Evolutionary conservation across 2,329 filamentous ascomycete species (phyloP).

Genomic region (Knufia fluminis): DNA sequence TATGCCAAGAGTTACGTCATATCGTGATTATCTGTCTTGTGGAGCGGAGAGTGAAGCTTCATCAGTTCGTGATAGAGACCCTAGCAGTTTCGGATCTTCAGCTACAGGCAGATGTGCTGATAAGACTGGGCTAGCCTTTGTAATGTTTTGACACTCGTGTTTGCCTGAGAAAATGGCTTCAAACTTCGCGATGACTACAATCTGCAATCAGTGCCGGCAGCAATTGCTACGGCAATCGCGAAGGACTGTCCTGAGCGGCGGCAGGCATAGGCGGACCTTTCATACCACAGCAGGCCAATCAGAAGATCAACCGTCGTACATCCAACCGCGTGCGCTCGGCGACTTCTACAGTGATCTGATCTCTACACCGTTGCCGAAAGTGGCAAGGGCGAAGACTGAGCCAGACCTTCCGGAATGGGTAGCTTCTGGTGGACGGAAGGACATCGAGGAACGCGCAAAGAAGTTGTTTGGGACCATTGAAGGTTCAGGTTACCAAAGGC

Average conservation of each 20-base stretch:
- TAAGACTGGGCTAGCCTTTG: background rate
- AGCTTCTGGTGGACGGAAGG: slow-evolving; percentile 19
- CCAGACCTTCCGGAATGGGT: slow-evolving; percentile 18
- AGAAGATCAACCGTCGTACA: slow-evolving; percentile 5
- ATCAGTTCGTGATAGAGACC: background rate
- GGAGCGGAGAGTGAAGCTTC: background rate
- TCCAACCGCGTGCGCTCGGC: slow-evolving; percentile 33
- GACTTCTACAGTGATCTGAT: slow-evolving; percentile 39
- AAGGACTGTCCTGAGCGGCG: background rate
- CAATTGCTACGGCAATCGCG: background rate
- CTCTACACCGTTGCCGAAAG: slow-evolving; percentile 22
- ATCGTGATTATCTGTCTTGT: background rate
- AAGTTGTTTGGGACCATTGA: slow-evolving; percentile 78
- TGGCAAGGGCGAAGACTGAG: slow-evolving; percentile 9
- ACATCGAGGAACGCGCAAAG: slow-evolving; percentile 42
- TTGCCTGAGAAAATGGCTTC: background rate
- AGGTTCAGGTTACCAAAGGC: slow-evolving; percentile 60
- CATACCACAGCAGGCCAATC: slow-evolving; percentile 20
- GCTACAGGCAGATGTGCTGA: too few relatives aligned
- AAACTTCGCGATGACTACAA: background rate
- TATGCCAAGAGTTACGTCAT: background rate
- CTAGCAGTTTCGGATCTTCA: background rate
- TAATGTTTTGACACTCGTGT: slow-evolving; percentile 1
- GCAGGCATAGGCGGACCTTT: background rate
- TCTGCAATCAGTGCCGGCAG: slow-evolving; percentile 6